Percentiles rank a stretch among this genome's conserved stretches.
These are phyloP conservation scores for Trichoderma citrinoviride DNA, from an alignment of 2,329 filamentous ascomycete species.

Conservation along the genomic window DNA sequence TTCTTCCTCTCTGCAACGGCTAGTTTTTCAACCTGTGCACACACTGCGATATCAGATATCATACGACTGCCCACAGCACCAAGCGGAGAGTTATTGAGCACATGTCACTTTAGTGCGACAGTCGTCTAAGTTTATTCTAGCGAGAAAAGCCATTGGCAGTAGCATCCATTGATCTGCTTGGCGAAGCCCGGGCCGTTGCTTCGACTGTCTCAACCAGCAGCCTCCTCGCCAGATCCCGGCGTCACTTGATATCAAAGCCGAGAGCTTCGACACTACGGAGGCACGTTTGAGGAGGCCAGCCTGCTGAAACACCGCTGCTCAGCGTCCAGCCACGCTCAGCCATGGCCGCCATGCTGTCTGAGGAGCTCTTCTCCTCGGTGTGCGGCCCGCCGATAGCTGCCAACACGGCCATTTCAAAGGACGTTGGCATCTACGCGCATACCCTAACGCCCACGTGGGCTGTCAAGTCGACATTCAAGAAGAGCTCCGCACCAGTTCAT, in stretches of 20 bases:
- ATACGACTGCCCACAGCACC: background rate
- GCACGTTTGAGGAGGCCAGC: background rate
- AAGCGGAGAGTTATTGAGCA: background rate
- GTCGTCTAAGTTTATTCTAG: background rate
- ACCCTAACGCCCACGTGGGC: conserved; percentile 73
- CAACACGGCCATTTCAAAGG: conserved; percentile 66
- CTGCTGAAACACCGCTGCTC: background rate
- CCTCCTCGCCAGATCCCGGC: background rate
- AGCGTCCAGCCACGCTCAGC: background rate
- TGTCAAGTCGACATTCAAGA: conserved; percentile 83
- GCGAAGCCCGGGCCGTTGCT: background rate
- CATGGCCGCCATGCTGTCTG: conserved; percentile 50
- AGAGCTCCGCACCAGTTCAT: conserved; percentile 77
- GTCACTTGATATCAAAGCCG: background rate
- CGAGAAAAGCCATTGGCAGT: conserved; percentile 2
- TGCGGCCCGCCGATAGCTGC: conserved; percentile 57
- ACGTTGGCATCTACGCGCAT: conserved; percentile 84
- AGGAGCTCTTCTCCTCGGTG: conserved; percentile 59
- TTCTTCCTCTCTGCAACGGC: background rate
- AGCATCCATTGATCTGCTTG: background rate
- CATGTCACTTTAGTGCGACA: background rate
- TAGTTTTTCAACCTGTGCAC: background rate
- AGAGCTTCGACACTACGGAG: background rate
- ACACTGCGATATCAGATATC: background rate
- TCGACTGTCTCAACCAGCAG: no score